Base-by-base conservation (phyloP, 2,329 filamentous ascomycete genomes). In the Xylaria sp. region DNA sequence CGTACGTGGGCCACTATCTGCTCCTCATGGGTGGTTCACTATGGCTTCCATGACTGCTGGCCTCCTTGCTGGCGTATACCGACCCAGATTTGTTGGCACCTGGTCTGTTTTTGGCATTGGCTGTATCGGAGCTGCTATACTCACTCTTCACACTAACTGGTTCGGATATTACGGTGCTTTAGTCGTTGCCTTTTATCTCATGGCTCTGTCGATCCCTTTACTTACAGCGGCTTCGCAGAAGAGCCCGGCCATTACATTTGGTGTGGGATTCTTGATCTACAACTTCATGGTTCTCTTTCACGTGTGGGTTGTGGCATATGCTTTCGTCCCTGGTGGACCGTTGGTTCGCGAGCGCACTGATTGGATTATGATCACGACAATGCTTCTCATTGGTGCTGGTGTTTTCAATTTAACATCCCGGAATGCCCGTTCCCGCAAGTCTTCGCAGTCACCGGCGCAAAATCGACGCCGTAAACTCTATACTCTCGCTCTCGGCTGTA, bases 261-360 rank as follows among this genome's bases (percentile, higher is more conserved):
- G 95, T 2, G 78, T 97, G 15, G 95, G 92, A 4, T 97, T 97
- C 82, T 82, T 97, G 60, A 80, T 97, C 57, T 99, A 98, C 84
- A 97, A 98, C 80, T 86, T 98, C 75, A 83, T 98, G 82, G 91
- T 97, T 4, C 87, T 99, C n/a, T 97, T 97, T 84, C 95, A 98
- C 77, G 94, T 97, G 63, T 99, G 96, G 96, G 92, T 97, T 41
- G 96, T 99, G 12, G 96, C 96, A 2, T 99, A 99, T 76, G 96
- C 96, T 13, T 99, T 99, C 74, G 96, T 99, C 3, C 96, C 96
- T 1, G 96, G 96, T 60, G 96, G 96, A 1, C 93, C 93, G 3
- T 86, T 97, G 0, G 92, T 99, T 50, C 91, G 96, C 52, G 96
- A 99, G 79, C 94, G 91, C 77, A 99, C 94, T 1, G 95, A 98